Percentiles rank a stretch among this genome's conserved stretches.
Conservation (phyloP, 305 asterid species). For the Euphrasia arctica region DNA sequence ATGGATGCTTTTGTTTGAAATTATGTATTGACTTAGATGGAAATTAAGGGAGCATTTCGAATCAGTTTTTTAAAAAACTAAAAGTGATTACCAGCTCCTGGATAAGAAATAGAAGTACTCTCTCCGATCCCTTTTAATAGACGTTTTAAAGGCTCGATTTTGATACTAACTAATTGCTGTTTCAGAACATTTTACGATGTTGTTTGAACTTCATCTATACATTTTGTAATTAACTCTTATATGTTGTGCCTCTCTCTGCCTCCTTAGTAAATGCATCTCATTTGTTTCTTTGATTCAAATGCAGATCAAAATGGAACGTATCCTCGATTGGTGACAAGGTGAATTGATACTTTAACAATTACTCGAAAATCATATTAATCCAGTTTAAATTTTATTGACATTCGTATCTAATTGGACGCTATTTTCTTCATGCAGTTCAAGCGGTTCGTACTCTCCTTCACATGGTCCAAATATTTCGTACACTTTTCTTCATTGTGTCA, state of each 20-base stretch:
- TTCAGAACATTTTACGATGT: background rate
- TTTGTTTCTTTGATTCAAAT: slow-evolving; percentile 26
- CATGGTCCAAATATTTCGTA: slow-evolving; percentile 17
- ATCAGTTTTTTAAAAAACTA: background rate
- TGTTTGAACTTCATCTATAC: background rate
- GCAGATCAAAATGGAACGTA: slow-evolving; percentile 83
- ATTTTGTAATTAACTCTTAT: background rate
- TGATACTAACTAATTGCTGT: background rate
- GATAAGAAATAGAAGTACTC: no score
- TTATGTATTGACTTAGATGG: background rate
- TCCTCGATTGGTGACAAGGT: slow-evolving; percentile 75
- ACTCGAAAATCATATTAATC: background rate
- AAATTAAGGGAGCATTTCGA: background rate
- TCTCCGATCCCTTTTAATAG: no score
- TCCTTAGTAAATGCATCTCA: slow-evolving; percentile 20
- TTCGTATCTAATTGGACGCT: slow-evolving; percentile 26
- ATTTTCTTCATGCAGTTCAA: slow-evolving; percentile 60
- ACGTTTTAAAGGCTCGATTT: no score
- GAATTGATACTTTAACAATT: slow-evolving; percentile 18
- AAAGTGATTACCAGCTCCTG: background rate
- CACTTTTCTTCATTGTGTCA: slow-evolving; percentile 5
- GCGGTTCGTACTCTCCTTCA: slow-evolving; percentile 43
- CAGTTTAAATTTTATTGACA: background rate
- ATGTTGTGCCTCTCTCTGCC: background rate
- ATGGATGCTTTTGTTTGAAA: background rate